Evolutionary conservation across 2,329 filamentous ascomycete genomes (phyloP).

Genomic region (Colletotrichum sp.): DNA sequence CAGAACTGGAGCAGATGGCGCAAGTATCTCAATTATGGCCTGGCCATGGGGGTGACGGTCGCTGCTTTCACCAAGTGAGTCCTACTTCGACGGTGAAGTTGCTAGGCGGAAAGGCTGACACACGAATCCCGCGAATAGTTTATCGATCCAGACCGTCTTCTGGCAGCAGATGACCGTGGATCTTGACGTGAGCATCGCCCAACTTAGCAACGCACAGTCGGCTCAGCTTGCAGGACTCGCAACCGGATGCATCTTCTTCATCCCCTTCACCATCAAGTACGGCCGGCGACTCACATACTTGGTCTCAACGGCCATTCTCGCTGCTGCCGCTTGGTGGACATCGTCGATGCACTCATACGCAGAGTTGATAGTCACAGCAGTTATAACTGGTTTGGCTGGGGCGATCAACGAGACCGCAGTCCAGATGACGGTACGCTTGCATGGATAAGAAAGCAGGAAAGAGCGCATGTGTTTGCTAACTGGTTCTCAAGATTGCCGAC

Average conservation of each 20-base stretch:
- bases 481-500: slow-evolving; percentile 27
- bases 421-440: slow-evolving; percentile 33
- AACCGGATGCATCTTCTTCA: slow-evolving; percentile 36
- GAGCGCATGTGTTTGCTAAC: background rate
- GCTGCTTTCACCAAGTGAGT: slow-evolving; percentile 30
- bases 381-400: slow-evolving; percentile 36
- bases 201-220: slow-evolving; percentile 30
- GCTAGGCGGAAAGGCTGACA: background rate
- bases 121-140: background rate
- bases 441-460: too few relatives aligned
- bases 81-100: too few relatives aligned
- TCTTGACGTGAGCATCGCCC: slow-evolving; percentile 26
- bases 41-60: slow-evolving; percentile 30
- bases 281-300: slow-evolving; percentile 37
- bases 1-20: slow-evolving; percentile 35
- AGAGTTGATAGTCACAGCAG: slow-evolving; percentile 15
- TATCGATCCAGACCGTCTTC: slow-evolving; percentile 30
- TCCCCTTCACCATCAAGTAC: slow-evolving; percentile 38
- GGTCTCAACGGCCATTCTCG: slow-evolving; percentile 16
- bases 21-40: slow-evolving; percentile 31
- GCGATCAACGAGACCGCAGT: slow-evolving; percentile 42
- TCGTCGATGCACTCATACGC: slow-evolving; percentile 9
- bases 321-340: slow-evolving; percentile 18
- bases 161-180: slow-evolving; percentile 38
- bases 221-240: slow-evolving; percentile 34